These are phyloP conservation scores for Fusarium pseudocircinatum DNA, from an alignment of 2,329 filamentous ascomycete genomes.

Conservation along the genomic window DNA sequence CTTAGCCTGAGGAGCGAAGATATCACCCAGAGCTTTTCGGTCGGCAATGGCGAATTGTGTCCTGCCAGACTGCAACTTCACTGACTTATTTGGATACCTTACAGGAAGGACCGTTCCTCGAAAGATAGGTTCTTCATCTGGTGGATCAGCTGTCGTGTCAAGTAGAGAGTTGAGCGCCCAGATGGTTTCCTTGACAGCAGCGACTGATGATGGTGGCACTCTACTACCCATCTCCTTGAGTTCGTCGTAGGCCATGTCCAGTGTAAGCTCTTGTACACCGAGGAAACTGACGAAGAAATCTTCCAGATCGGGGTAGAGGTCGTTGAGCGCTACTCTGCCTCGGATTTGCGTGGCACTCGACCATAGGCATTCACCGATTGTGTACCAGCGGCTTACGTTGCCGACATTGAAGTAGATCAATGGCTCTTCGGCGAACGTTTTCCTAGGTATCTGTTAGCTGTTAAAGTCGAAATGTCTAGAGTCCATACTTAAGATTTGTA, in stretches of 20 bases:
- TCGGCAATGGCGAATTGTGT: constrained; percentile 50
- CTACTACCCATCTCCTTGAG: constrained; percentile 35
- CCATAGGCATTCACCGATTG: constrained; percentile 47
- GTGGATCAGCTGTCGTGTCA: background rate
- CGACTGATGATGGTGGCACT: background rate
- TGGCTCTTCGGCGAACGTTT: constrained; percentile 10
- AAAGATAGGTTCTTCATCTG: constrained; percentile 16
- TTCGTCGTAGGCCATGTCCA: constrained; percentile 46
- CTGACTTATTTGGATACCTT: constrained; percentile 25
- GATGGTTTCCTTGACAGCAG: constrained; percentile 46
- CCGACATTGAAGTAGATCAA: constrained; percentile 20
- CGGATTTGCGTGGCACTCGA: constrained; percentile 44
- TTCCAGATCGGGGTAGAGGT: constrained; percentile 43
- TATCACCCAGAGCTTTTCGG: constrained; percentile 39
- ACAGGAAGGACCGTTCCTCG: constrained; percentile 38
- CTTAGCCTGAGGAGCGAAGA: constrained; percentile 45
- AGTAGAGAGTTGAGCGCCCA: constrained; percentile 49
- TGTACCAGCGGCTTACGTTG: constrained; percentile 41
- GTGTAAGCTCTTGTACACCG: constrained; percentile 42
- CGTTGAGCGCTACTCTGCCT: constrained; percentile 42
- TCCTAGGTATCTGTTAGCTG: background rate
- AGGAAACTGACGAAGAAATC: constrained; percentile 45
- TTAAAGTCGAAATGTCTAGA: accelerated
- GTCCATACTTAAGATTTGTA: constrained; percentile 5
- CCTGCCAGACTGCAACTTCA: constrained; percentile 12